Conservation (phyloP, 176 grass and related monocot species). For the Pontederia crassipes region DNA sequence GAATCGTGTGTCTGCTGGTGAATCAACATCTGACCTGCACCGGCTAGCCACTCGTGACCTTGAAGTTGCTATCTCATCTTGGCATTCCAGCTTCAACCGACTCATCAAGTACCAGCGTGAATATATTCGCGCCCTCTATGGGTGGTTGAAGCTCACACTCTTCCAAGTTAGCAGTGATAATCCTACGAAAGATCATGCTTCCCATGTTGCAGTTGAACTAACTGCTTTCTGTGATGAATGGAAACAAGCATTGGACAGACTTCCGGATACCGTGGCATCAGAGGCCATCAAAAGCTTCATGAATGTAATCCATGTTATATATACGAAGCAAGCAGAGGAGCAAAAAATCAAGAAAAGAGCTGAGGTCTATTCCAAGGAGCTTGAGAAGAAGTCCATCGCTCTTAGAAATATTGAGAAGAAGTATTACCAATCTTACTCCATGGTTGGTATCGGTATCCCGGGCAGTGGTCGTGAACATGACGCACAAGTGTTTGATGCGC, state of each 20-base stretch:
- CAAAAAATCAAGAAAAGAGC: conserved; percentile 78
- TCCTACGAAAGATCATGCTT: conserved; percentile 48
- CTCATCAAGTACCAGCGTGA: conserved; percentile 85
- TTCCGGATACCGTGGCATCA: conserved; percentile 83
- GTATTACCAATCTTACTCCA: conserved; percentile 92
- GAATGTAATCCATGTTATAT: conserved; percentile 85
- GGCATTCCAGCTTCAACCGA: conserved; percentile 87
- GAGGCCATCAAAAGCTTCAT: conserved; percentile 94
- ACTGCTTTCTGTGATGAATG: conserved; percentile 92
- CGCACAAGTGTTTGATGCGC: conserved; percentile 55
- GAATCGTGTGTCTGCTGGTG: conserved; percentile 41
- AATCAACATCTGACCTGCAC: conserved; percentile 88
- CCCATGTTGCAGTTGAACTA: conserved; percentile 53
- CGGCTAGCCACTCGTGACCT: conserved; percentile 80
- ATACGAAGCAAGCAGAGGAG: conserved; percentile 88
- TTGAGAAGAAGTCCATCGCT: conserved; percentile 78
- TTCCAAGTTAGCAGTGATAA: conserved; percentile 50
- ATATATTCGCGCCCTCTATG: conserved; percentile 62
- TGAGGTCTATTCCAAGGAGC: conserved; percentile 68
- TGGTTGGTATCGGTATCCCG: conserved; percentile 71
- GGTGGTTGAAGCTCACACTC: conserved; percentile 92
- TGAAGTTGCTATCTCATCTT: conserved; percentile 71
- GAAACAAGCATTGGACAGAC: conserved; percentile 92
- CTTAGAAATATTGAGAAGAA: conserved; percentile 83
- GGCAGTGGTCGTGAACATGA: conserved; percentile 49